Evolutionary conservation across 2,329 filamentous ascomycete genomes (phyloP), one percentile per base, ranked within the genome.

Genomic region (Colletotrichum chrysophilum): DNA sequence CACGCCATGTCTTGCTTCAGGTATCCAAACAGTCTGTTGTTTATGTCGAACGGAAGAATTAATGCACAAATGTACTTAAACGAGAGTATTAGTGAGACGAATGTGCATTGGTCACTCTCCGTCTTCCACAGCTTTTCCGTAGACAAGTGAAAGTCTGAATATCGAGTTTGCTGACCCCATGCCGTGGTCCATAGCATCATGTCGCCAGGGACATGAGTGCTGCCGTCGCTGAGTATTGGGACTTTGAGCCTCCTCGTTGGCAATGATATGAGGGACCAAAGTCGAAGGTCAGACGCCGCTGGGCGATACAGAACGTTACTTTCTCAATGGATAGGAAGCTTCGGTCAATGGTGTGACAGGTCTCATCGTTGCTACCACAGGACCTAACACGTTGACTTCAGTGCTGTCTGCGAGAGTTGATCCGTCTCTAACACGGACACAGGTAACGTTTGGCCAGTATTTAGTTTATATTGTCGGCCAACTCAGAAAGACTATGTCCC

Each of bases 91-190:
- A 32, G 3, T 12, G 9, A 36, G 34, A 43, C 16, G 16, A 0
- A 43, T 18, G 36, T 5, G 36, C 36, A 18, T 43, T 43, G n/a
- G 8, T 18, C 36, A 10, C 36, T 43, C 16, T 43, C 36, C 4
- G 2, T 43, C 16, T 43, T 43, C 36, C 0, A 10, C 16, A 10
- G 0, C n/a, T 43, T 9, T 0, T 43, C 3, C 1, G 8, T n/a
- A 43, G 36, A 43, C 4, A 43, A 43, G 8, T 10, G 0, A 0
- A 18, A 43, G 36, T 18, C 4, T 43, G 16, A 43, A 0, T 18
- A 43, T 16, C 36, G 0, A 10, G 0, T 43, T 43, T 43, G 36
- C 2, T 43, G 8, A 1, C 36, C 16, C 36, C 16, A 43, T 43
- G 36, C 36, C 36, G 8, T 43, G 2, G 36, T 43, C 36, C 36